Conservation (phyloP, 2,329 filamentous ascomycete genomes). For the Venturia nashicola region DNA sequence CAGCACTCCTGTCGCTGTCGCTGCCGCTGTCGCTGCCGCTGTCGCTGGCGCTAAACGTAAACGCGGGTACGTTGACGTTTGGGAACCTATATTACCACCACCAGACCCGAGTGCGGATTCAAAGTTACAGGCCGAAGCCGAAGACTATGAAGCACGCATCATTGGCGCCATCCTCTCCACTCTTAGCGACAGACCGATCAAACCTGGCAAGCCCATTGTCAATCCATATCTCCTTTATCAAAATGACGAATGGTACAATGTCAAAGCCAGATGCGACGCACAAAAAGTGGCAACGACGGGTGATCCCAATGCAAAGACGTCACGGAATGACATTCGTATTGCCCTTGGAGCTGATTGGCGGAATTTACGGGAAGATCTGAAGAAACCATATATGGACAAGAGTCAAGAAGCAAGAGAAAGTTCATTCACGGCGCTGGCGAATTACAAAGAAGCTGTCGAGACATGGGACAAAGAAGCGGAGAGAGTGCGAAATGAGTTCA, state of each 20-base stretch:
- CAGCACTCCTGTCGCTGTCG: neutral
- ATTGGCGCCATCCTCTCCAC: slow-evolving; percentile 42
- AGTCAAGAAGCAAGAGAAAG: slow-evolving; percentile 45
- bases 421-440: slow-evolving; percentile 45
- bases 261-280: slow-evolving; percentile 54
- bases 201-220: slow-evolving; percentile 59
- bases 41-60: slow-evolving; percentile 12
- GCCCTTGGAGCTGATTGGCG: slow-evolving; percentile 90
- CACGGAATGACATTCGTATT: slow-evolving; percentile 63
- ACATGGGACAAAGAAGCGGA: slow-evolving; percentile 61
- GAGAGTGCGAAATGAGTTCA: slow-evolving; percentile 31
- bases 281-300: slow-evolving; percentile 52
- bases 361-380: slow-evolving; percentile 55
- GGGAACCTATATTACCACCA: slow-evolving; percentile 6
- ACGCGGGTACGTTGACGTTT: slow-evolving; percentile 11
- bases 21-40: neutral
- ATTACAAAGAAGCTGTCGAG: slow-evolving; percentile 48
- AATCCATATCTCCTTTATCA: slow-evolving; percentile 89
- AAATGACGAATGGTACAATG: slow-evolving; percentile 55
- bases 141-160: slow-evolving; percentile 45
- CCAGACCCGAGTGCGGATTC: slow-evolving; percentile 2
- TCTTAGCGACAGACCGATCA: slow-evolving; percentile 64
- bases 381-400: slow-evolving; percentile 63
- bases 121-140: slow-evolving; percentile 18
- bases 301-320: slow-evolving; percentile 54